Evolutionary conservation across 2,329 filamentous ascomycete species (phyloP).

Genomic region (Aspergillus sp.): DNA sequence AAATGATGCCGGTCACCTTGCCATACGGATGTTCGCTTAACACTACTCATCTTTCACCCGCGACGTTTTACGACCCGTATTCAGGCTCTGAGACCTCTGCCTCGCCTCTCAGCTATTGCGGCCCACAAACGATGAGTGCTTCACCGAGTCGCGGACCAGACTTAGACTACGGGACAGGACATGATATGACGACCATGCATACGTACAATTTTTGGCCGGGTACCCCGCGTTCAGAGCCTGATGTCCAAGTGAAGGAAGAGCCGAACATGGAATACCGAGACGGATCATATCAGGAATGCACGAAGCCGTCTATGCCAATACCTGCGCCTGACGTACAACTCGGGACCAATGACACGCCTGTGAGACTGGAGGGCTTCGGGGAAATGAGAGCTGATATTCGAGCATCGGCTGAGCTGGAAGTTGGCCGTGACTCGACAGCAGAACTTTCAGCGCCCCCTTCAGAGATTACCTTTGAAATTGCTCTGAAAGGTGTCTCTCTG

Average conservation of each 20-base stretch:
- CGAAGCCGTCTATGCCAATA: constrained; percentile 1
- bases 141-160: constrained; percentile 32
- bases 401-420: constrained; percentile 4
- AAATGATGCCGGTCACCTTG: constrained; percentile 25
- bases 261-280: constrained; percentile 24
- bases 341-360: not conserved
- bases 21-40: constrained; percentile 30
- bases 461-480: constrained; percentile 19
- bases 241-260: constrained; percentile 19
- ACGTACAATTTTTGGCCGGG: constrained; percentile 31
- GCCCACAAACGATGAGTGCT: constrained; percentile 27
- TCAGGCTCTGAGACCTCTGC: constrained; percentile 27
- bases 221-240: constrained; percentile 29
- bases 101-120: constrained; percentile 32
- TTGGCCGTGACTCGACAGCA: constrained; percentile 1
- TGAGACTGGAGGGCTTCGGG: not conserved
- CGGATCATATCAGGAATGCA: constrained; percentile 15
- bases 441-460: constrained; percentile 6
- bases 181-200: constrained; percentile 23
- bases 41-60: constrained; percentile 25
- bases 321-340: constrained; percentile 15
- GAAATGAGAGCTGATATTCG: not conserved
- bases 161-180: constrained; percentile 22
- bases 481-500: constrained; percentile 10
- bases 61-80: constrained; percentile 32